These are phyloP conservation scores for Elaeis oleifera DNA, from an alignment of 202 grass and related monocot species.

Conservation along the genomic window DNA sequence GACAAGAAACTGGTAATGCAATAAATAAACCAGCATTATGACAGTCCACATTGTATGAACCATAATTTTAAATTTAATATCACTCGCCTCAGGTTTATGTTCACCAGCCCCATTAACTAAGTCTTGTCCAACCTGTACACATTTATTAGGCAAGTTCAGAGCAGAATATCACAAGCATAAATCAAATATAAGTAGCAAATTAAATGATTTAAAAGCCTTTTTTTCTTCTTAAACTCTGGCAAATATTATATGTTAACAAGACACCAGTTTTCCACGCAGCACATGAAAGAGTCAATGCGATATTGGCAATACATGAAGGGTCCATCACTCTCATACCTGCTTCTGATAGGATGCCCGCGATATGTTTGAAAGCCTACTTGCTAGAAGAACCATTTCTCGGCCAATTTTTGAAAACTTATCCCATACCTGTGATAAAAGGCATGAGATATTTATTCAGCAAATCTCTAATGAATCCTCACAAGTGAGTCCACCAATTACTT, in stretches of 20 bases:
- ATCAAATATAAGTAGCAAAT: background rate
- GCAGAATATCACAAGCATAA: background rate
- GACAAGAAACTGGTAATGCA: no score
- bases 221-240: no score
- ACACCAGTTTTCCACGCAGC: no score
- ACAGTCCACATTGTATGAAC: no score
- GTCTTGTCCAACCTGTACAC: background rate
- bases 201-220: background rate
- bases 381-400: constrained; percentile 53
- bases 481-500: no score
- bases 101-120: background rate
- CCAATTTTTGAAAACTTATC: constrained; percentile 59
- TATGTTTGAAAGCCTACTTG: constrained; percentile 65
- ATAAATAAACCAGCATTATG: no score
- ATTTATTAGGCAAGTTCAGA: constrained; percentile 3
- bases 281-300: no score
- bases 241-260: no score
- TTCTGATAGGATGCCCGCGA: constrained; percentile 44
- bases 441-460: no score
- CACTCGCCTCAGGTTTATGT: constrained; percentile 2
- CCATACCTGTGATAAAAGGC: constrained; percentile 43
- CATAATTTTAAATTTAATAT: no score
- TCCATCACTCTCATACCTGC: constrained; percentile 31
- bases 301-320: background rate
- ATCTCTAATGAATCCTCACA: no score